Percentiles rank a stretch among this genome's conserved stretches.
Conservation (phyloP, 2,329 filamentous ascomycete species). For the Onygenales sp. region DNA sequence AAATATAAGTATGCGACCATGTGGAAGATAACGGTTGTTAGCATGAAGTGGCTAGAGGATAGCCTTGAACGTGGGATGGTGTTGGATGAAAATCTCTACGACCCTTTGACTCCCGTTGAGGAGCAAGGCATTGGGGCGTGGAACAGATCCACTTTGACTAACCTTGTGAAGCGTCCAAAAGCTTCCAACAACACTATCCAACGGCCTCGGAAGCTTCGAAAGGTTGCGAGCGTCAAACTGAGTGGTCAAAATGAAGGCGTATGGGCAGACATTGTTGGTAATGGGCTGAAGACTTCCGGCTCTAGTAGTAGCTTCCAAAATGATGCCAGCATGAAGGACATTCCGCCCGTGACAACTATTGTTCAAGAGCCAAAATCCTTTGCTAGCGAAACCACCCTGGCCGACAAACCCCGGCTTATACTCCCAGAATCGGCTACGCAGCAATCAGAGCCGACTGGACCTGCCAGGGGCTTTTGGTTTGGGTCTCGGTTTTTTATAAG, state of each 20-base stretch:
- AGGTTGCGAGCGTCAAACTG: conserved; percentile 77
- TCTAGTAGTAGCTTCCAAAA: conserved; percentile 9
- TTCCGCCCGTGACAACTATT: conserved; percentile 13
- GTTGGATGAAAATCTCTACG: conserved; percentile 75
- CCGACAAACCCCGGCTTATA: conserved; percentile 12
- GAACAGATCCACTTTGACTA: conserved; percentile 41
- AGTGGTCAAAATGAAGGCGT: conserved; percentile 69
- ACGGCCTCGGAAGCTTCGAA: conserved; percentile 70
- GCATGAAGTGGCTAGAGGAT: conserved; percentile 75
- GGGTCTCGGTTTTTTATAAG: conserved; percentile 50
- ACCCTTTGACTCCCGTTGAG: conserved; percentile 59
- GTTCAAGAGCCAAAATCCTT: conserved; percentile 29
- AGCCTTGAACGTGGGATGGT: conserved; percentile 81
- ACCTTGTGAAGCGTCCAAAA: conserved; percentile 25
- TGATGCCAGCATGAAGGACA: conserved; percentile 8
- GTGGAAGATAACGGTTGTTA: conserved; percentile 74
- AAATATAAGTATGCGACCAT: conserved; percentile 82
- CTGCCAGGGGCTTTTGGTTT: conserved; percentile 42
- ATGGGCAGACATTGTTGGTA: conserved; percentile 80
- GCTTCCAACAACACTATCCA: conserved; percentile 39
- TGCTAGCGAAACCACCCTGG: conserved; percentile 27
- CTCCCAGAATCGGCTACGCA: conserved; percentile 14
- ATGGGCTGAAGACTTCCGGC: conserved; percentile 3
- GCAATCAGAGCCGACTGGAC: conserved; percentile 10
- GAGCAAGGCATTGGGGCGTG: conserved; percentile 72